These are phyloP conservation scores for Mycena chlorophos DNA, from an alignment of 768 basidiomycete species.

Conservation along the genomic window DNA sequence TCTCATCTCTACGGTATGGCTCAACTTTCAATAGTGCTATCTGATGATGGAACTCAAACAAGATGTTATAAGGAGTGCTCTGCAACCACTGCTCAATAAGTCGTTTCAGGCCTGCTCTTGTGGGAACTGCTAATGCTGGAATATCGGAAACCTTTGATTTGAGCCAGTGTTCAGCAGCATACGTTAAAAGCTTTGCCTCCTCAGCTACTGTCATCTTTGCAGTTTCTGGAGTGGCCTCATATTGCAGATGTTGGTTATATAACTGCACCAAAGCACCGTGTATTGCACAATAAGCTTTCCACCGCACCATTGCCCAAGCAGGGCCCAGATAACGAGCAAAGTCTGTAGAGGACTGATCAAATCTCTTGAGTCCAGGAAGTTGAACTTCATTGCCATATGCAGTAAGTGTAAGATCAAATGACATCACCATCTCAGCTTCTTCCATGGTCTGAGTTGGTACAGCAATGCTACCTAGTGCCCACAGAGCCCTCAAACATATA, in stretches of 20 bases:
- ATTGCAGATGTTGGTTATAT: background rate
- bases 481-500: constrained; percentile 1
- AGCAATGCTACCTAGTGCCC: constrained; percentile 1
- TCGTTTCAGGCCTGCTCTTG: background rate
- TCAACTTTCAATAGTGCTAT: background rate
- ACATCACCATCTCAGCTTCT: background rate
- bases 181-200: background rate
- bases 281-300: background rate
- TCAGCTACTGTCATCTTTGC: background rate
- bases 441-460: background rate
- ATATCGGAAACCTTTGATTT: background rate
- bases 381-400: background rate
- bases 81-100: background rate
- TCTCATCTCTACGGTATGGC: background rate
- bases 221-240: background rate
- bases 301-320: background rate
- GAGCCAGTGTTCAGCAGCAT: background rate
- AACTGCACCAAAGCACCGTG: background rate
- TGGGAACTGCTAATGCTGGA: background rate
- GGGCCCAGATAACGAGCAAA: background rate
- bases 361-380: background rate
- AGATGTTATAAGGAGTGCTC: background rate
- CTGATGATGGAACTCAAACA: background rate
- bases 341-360: background rate
- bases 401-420: background rate